These are phyloP conservation scores for Avicennia marina DNA, from an alignment of 257 asterid genomes.

Conservation along the genomic window DNA sequence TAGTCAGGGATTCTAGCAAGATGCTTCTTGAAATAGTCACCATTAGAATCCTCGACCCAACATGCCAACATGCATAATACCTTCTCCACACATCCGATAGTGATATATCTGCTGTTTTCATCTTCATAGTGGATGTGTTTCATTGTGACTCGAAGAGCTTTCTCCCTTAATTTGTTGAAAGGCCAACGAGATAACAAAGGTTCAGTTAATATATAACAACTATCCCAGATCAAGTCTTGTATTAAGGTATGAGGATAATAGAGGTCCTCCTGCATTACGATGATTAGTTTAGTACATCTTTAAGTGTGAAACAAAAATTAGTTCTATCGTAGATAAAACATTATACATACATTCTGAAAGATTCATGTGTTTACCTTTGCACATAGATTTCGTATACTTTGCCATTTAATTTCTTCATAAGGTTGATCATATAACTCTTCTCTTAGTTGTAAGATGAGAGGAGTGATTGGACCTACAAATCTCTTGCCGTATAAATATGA, in stretches of 20 bases:
- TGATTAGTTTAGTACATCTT: too few species aligned
- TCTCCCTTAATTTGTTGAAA: conserved; percentile 51
- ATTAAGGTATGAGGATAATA: conserved; percentile 68
- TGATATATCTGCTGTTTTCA: conserved; percentile 65
- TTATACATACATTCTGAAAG: too few species aligned
- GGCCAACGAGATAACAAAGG: conserved; percentile 77
- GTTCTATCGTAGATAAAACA: too few species aligned
- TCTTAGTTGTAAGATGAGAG: conserved; percentile 50
- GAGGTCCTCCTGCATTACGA: conserved; percentile 55
- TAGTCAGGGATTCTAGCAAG: conserved; percentile 72
- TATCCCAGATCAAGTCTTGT: conserved; percentile 72
- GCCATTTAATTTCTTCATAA: conserved; percentile 51
- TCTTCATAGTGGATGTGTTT: conserved; percentile 74
- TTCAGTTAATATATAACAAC: conserved; percentile 49
- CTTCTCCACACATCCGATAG: conserved; percentile 72
- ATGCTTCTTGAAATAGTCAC: conserved; percentile 74
- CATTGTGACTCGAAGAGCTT: conserved; percentile 64
- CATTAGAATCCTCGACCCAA: conserved; percentile 76
- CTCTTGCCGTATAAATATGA: conserved; percentile 72
- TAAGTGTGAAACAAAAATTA: too few species aligned
- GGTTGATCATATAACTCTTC: conserved; percentile 64
- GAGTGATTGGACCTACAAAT: conserved; percentile 69
- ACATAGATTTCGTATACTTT: conserved; percentile 47
- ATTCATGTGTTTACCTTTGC: conserved; percentile 43
- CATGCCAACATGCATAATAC: conserved; percentile 73